These are phyloP conservation scores for Amaranthus hypochondriacus DNA, from an alignment of 148 eudicot genomes.

Conservation along the genomic window DNA sequence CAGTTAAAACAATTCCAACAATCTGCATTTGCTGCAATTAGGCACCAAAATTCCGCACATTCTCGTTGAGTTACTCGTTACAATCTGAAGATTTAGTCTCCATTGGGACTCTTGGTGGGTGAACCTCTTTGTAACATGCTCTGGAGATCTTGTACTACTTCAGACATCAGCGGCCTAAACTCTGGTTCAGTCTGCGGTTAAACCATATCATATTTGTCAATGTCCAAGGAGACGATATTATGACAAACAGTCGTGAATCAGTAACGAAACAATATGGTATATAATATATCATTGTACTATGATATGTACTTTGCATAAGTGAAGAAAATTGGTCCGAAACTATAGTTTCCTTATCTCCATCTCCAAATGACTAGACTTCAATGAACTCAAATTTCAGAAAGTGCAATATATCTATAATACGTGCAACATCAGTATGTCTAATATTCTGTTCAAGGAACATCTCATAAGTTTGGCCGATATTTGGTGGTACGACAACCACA, in stretches of 20 bases:
- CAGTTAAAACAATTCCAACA: neutral
- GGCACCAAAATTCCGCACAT: constrained; percentile 7
- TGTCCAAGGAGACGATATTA: neutral
- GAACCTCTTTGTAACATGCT: constrained; percentile 64
- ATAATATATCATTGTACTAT: no score
- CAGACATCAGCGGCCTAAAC: constrained; percentile 91
- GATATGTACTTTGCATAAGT: no score
- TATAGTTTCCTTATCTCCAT: no score
- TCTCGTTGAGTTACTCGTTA: neutral
- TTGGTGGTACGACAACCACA: no score
- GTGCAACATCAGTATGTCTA: no score
- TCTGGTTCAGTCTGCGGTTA: constrained; percentile 75
- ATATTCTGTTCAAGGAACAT: no score
- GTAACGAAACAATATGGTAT: neutral
- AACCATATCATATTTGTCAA: neutral
- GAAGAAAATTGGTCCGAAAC: no score
- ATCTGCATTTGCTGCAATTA: neutral
- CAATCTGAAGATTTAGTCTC: constrained; percentile 24
- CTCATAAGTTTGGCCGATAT: no score
- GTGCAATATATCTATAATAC: no score
- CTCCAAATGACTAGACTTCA: no score
- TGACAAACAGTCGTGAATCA: neutral
- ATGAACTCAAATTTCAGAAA: no score
- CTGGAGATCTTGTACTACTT: constrained; percentile 88
- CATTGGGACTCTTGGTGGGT: constrained; percentile 27